Percentiles rank a stretch among this genome's conserved stretches.
Evolutionary conservation across 2,329 filamentous ascomycete genomes (phyloP).

Genomic region (Tolypocladium tropicale): DNA sequence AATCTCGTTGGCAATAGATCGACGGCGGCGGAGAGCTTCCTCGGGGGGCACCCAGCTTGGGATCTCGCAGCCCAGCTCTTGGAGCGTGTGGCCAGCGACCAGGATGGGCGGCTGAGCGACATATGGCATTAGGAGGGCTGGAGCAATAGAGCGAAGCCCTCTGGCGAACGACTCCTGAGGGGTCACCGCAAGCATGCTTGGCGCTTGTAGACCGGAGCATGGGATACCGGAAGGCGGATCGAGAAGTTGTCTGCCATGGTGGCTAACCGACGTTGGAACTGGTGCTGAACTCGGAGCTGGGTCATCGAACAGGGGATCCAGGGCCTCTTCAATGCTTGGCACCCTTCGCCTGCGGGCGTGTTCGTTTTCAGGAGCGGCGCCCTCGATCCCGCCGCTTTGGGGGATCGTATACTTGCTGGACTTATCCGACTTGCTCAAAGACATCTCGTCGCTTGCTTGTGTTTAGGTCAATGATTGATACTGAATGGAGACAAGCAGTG

Average conservation of each 20-base stretch:
- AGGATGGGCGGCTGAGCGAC: background rate
- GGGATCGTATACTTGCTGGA: background rate
- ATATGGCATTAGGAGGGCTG: background rate
- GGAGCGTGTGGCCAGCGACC: constrained; percentile 9
- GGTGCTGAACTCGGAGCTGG: background rate
- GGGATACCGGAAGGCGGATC: background rate
- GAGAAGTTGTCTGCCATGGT: background rate
- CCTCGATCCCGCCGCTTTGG: background rate
- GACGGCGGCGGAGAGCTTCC: constrained; percentile 10
- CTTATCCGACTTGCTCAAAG: background rate
- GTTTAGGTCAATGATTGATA: background rate
- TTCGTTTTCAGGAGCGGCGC: background rate
- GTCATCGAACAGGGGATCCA: background rate
- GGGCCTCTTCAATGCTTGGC: background rate
- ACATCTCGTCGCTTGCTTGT: background rate
- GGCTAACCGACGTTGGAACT: background rate
- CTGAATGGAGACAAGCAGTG: background rate
- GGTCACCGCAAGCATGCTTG: background rate
- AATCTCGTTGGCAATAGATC: constrained; percentile 12
- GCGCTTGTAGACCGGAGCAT: background rate
- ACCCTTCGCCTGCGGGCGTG: background rate
- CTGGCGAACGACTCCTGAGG: background rate
- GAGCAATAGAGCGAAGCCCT: background rate
- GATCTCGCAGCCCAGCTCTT: constrained; percentile 11
- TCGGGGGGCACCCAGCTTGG: constrained; percentile 5